A percentile compares a stretch with the other conserved stretches of the same genome.
These are phyloP conservation scores for Metschnikowia bowlesiae DNA, from an alignment of 805 yeast species.

Conservation along the genomic window DNA sequence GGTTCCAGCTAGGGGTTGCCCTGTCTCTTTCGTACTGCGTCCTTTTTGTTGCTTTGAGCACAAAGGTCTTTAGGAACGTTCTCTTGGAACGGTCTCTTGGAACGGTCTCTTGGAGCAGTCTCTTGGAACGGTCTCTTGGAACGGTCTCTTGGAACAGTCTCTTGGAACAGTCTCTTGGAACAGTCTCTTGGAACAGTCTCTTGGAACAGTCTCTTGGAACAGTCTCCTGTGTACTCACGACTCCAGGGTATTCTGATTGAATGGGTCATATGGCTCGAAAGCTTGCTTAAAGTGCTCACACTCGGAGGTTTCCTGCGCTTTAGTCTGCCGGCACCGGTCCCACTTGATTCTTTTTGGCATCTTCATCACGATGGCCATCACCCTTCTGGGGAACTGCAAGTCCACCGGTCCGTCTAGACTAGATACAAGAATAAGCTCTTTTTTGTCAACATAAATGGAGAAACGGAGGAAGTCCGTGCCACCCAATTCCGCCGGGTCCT, in stretches of 20 bases:
- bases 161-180: too few relatives aligned
- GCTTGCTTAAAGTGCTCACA: conserved; percentile 56
- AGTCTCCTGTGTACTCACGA: too few relatives aligned
- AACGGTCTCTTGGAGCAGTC: too few relatives aligned
- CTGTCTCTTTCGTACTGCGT: too few relatives aligned
- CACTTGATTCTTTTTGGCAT: conserved; percentile 64
- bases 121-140: too few relatives aligned
- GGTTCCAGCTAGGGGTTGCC: too few relatives aligned
- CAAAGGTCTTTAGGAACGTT: too few relatives aligned
- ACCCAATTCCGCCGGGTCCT: conserved; percentile 17
- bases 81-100: too few relatives aligned
- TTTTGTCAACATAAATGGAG: conserved; percentile 12
- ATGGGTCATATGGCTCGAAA: conserved; percentile 52
- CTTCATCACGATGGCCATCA: conserved; percentile 59
- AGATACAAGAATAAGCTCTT: conserved; percentile 3
- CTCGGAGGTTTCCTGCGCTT: conserved; percentile 58
- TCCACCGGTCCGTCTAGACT: conserved; percentile 44
- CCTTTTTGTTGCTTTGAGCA: too few relatives aligned
- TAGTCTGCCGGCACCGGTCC: conserved; percentile 70
- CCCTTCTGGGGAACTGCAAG: conserved; percentile 80
- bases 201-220: too few relatives aligned
- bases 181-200: too few relatives aligned
- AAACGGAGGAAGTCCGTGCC: conserved; percentile 11
- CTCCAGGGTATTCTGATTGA: not conserved
- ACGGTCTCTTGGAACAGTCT: too few relatives aligned